phyloP scores from a whole-genome alignment of 2,329 filamentous ascomycete species.

The Coniochaeta hoffmannii region DNA sequence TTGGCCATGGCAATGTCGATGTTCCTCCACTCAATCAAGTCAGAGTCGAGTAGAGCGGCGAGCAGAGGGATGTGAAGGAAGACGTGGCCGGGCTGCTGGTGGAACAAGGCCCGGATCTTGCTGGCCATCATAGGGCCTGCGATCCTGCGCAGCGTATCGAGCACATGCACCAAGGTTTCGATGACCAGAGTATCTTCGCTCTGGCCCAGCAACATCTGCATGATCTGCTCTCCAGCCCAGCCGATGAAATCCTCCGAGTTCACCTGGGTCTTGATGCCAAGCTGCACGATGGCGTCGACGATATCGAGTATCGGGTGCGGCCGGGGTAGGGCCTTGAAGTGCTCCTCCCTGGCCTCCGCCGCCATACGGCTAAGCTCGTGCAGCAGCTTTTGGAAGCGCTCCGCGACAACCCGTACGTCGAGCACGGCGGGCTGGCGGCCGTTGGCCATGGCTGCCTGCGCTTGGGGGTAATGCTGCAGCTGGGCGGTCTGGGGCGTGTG shows the following conservation, averaged over 20 bases:
- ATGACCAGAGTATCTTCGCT: constrained; percentile 49
- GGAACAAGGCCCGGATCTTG: constrained; percentile 49
- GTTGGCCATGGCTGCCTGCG: constrained; percentile 40
- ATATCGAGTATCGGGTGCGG: constrained; percentile 54
- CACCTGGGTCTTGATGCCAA: constrained; percentile 57
- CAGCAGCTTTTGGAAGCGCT: constrained; percentile 51
- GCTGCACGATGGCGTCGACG: constrained; percentile 52
- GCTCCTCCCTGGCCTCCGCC: constrained; percentile 46
- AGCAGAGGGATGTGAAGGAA: constrained; percentile 53
- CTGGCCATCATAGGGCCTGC: constrained; percentile 45
- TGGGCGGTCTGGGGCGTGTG: constrained; percentile 33
- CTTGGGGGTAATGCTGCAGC: constrained; percentile 47
- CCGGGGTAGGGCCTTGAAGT: constrained; percentile 51
- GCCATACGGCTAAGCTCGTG: constrained; percentile 49
- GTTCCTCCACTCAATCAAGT: constrained; percentile 54
- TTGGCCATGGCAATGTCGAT: constrained; percentile 68
- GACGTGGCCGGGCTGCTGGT: constrained; percentile 45
- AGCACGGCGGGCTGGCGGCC: constrained; percentile 41
- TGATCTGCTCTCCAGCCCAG: constrained; percentile 54
- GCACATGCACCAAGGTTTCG: constrained; percentile 55
- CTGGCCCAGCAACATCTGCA: constrained; percentile 45
- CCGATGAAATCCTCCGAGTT: constrained; percentile 53
- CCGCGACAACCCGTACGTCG: constrained; percentile 44
- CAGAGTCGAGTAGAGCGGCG: constrained; percentile 48
- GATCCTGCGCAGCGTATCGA: constrained; percentile 54